These are phyloP conservation scores for Fusarium sp. DNA, from an alignment of 2,329 filamentous ascomycete genomes.

Conservation along the genomic window DNA sequence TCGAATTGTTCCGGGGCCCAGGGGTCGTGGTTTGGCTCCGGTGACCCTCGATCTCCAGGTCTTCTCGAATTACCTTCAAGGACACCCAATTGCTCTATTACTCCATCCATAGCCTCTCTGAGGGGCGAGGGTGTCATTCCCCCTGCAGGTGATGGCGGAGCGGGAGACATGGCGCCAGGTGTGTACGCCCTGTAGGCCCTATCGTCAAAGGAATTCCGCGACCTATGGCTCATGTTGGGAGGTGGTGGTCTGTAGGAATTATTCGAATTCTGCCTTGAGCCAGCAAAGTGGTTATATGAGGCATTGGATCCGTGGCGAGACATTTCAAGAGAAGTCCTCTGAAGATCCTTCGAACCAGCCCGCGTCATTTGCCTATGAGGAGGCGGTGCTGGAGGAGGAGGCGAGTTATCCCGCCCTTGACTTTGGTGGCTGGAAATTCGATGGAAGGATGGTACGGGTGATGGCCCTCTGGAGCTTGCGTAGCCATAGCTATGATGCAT, in stretches of 20 bases:
- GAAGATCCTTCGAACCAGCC: slow-evolving; percentile 50
- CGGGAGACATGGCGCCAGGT: slow-evolving; percentile 67
- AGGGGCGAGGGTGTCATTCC: slow-evolving; percentile 87
- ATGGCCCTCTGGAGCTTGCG: slow-evolving; percentile 49
- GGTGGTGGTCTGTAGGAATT: slow-evolving; percentile 47
- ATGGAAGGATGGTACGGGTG: slow-evolving; percentile 48
- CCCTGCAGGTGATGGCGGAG: slow-evolving; percentile 70
- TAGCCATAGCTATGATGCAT: slow-evolving; percentile 43
- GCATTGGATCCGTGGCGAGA: slow-evolving; percentile 49
- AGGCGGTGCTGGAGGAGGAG: slow-evolving; percentile 82
- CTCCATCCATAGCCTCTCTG: slow-evolving; percentile 95
- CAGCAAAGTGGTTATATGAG: slow-evolving; percentile 45
- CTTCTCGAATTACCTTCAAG: slow-evolving; percentile 63
- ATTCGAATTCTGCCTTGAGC: slow-evolving; percentile 52
- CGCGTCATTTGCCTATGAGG: slow-evolving; percentile 74
- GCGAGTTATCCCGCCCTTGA: slow-evolving; percentile 59
- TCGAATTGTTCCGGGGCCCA: slow-evolving; percentile 94
- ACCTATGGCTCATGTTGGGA: slow-evolving; percentile 36
- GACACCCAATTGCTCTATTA: slow-evolving; percentile 92
- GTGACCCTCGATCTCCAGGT: slow-evolving; percentile 62
- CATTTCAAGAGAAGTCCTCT: slow-evolving; percentile 45
- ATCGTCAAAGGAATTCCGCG: slow-evolving; percentile 46
- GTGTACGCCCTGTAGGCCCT: slow-evolving; percentile 53
- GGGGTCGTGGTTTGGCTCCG: slow-evolving; percentile 68
- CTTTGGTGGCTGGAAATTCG: slow-evolving; percentile 39